A percentile compares a stretch with the other conserved stretches of the same genome.
phyloP scores from a whole-genome alignment of 305 asterid genomes.

The Euphrasia arctica region DNA sequence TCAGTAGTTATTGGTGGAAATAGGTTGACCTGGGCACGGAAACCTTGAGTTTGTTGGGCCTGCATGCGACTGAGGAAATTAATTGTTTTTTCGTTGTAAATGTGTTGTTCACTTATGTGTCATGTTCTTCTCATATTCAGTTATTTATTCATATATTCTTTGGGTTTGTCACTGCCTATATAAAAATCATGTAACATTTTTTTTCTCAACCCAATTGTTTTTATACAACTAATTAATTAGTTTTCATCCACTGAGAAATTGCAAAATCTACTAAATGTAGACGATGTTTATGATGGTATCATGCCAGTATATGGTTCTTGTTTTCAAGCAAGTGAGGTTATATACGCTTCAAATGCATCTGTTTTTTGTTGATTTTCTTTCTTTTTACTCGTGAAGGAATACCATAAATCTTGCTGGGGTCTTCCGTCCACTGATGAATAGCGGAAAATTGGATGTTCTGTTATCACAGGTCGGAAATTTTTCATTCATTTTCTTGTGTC shows the following conservation, averaged over 20 bases:
- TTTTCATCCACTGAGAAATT: neutral
- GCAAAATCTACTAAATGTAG: neutral
- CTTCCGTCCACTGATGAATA: slow-evolving; percentile 56
- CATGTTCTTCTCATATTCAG: neutral
- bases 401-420: slow-evolving; percentile 50
- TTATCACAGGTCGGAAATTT: slow-evolving; percentile 59
- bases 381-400: slow-evolving; percentile 45
- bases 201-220: neutral
- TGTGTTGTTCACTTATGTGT: too few species aligned
- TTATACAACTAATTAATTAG: slow-evolving; percentile 5
- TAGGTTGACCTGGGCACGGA: neutral
- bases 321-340: slow-evolving; percentile 14
- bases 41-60: neutral
- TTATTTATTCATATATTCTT: neutral
- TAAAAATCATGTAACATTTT: neutral
- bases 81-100: too few species aligned
- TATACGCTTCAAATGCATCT: slow-evolving; percentile 13
- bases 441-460: slow-evolving; percentile 58
- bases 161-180: slow-evolving; percentile 8
- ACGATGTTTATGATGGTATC: slow-evolving; percentile 1
- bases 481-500: slow-evolving; percentile 17
- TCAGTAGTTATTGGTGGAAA: neutral
- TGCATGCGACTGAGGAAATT: neutral
- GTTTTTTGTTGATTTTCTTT: slow-evolving; percentile 19
- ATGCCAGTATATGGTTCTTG: slow-evolving; percentile 6